A percentile compares a stretch with the other conserved stretches of the same genome.
Evolutionary conservation across 352 stramenopile genomes (phyloP).

Genomic region (Phytophthora crassamura): DNA sequence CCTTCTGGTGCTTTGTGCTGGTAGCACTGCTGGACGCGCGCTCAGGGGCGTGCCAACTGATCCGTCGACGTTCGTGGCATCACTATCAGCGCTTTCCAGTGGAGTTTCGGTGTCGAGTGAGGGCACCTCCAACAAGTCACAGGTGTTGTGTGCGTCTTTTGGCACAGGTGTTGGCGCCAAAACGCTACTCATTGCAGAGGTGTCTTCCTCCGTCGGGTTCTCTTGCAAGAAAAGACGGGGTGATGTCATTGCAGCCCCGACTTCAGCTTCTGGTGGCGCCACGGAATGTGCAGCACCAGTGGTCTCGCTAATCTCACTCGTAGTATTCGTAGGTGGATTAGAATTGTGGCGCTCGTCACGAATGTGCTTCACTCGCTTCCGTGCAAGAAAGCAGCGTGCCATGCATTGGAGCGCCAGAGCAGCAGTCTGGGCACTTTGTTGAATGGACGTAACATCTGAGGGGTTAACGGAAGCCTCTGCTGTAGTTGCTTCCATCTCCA

Average conservation of each 20-base stretch:
- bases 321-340: neutral
- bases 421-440: slow-evolving; percentile 20
- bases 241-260: neutral
- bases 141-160: slow-evolving; percentile 1
- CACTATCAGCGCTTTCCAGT: neutral
- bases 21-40: neutral
- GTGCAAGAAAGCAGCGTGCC: slow-evolving; percentile 43
- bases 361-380: slow-evolving; percentile 35
- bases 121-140: neutral
- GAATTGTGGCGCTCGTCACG: slow-evolving; percentile 17
- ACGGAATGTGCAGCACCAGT: neutral
- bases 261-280: neutral
- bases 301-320: neutral
- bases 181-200: neutral
- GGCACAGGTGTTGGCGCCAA: neutral
- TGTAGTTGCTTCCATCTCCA: neutral
- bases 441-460: neutral
- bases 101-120: neutral
- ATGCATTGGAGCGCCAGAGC: slow-evolving; percentile 50
- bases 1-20: neutral
- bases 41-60: neutral
- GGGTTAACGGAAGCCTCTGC: neutral
- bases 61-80: neutral
- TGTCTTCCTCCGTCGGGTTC: neutral
- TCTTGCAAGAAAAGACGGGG: neutral